phyloP scores from a whole-genome alignment of 2,329 filamentous ascomycete species.

The Pseudogymnoascus sp. region DNA sequence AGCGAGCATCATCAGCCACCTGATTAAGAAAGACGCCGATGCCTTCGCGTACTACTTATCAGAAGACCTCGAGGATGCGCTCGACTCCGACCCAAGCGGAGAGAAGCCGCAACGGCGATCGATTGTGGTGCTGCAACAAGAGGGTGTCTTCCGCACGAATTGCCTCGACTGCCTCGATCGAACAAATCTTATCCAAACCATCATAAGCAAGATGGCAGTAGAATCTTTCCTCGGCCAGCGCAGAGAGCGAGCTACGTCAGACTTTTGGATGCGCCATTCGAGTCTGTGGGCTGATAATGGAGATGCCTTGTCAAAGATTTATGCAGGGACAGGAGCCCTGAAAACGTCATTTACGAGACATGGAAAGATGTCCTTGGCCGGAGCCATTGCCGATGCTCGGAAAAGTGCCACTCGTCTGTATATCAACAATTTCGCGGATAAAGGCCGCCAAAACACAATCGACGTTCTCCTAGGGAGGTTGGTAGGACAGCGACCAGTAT shows the following conservation, averaged over 20 bases:
- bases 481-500: constrained; percentile 73
- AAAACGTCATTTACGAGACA: constrained; percentile 92
- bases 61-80: constrained; percentile 49
- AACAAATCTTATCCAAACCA: constrained; percentile 92
- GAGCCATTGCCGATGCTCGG: constrained; percentile 86
- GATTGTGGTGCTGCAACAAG: constrained; percentile 76
- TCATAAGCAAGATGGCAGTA: constrained; percentile 88
- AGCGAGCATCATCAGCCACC: constrained; percentile 71
- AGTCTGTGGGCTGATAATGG: constrained; percentile 97
- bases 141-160: constrained; percentile 93
- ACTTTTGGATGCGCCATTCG: constrained; percentile 89
- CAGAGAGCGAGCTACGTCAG: constrained; percentile 58
- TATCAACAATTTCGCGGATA: constrained; percentile 96
- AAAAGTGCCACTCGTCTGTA: constrained; percentile 93
- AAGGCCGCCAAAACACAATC: constrained; percentile 86
- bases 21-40: constrained; percentile 72
- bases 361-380: constrained; percentile 92
- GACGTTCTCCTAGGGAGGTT: constrained; percentile 83
- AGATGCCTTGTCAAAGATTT: constrained; percentile 87
- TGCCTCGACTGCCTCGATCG: constrained; percentile 93
- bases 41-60: constrained; percentile 89
- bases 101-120: constrained; percentile 35
- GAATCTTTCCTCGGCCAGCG: constrained; percentile 74
- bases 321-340: constrained; percentile 89
- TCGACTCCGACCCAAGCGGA: constrained; percentile 25